Conservation (phyloP, 306 rosid genomes). For the Vachellia collinsii region DNA sequence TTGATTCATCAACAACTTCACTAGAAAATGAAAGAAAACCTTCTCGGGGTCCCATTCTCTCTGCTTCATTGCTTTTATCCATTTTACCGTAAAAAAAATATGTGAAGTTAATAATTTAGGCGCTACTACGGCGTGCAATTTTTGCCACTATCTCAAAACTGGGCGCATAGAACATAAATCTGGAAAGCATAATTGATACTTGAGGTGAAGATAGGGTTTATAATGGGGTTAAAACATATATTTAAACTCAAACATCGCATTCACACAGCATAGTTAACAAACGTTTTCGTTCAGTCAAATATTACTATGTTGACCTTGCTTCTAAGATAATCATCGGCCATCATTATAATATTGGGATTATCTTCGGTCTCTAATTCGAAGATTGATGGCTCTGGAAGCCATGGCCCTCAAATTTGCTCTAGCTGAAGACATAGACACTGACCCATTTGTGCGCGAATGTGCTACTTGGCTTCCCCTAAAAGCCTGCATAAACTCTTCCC, state of each 20-base stretch:
- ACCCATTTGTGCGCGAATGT: constrained; percentile 39
- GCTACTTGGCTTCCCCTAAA: constrained; percentile 49
- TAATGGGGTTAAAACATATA: neutral
- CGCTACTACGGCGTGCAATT: too few relatives aligned
- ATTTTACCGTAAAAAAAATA: neutral
- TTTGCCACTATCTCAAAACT: too few relatives aligned
- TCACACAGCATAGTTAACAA: neutral
- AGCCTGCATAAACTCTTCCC: constrained; percentile 83
- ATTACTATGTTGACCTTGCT: neutral
- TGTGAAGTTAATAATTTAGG: too few relatives aligned
- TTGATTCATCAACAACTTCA: too few relatives aligned
- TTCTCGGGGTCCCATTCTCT: neutral
- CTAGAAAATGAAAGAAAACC: neutral
- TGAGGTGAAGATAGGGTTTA: neutral
- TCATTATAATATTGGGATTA: neutral
- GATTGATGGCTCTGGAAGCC: constrained; percentile 72
- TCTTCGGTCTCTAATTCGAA: constrained; percentile 46
- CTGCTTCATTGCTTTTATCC: neutral
- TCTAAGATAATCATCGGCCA: neutral
- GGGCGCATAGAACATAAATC: too few relatives aligned
- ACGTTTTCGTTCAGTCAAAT: neutral
- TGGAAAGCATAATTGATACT: neutral
- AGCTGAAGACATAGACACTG: constrained; percentile 45
- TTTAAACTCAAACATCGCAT: neutral
- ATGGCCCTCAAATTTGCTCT: constrained; percentile 71